Evolutionary conservation across 441 rosid species (phyloP).

Genomic region (Pelargonium citronellum): DNA sequence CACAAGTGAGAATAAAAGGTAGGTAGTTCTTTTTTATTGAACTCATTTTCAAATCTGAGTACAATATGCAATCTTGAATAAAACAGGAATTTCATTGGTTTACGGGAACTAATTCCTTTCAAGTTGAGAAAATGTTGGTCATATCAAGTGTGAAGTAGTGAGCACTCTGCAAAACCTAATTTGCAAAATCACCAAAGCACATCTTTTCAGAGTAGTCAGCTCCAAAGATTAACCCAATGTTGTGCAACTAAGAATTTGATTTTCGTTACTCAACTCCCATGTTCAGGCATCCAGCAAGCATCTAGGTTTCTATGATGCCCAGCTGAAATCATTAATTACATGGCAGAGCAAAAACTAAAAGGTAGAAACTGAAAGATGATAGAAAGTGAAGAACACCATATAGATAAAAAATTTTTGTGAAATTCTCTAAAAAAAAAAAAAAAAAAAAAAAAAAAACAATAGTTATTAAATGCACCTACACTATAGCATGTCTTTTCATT

Average conservation of each 20-base stretch:
- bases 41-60: not conserved
- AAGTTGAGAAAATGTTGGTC: not conserved
- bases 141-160: not conserved
- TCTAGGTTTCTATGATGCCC: conserved; percentile 5
- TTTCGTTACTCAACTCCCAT: not conserved
- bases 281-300: not conserved
- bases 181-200: not conserved
- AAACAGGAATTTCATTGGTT: not conserved
- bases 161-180: conserved; percentile 1
- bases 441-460: not conserved
- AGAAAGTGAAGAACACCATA: not conserved
- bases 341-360: not conserved
- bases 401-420: not conserved
- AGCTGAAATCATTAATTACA: not conserved
- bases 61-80: not conserved
- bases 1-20: not conserved
- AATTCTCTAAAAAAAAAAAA: not conserved
- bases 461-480: not conserved
- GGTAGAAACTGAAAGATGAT: not conserved
- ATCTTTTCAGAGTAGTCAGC: not conserved
- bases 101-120: not conserved
- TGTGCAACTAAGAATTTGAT: not conserved
- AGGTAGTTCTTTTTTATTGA: not conserved
- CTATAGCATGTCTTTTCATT: not conserved
- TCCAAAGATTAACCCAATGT: not conserved